Conservation (phyloP, 2,329 filamentous ascomycete species). For the Aureobasidium pullulans region DNA sequence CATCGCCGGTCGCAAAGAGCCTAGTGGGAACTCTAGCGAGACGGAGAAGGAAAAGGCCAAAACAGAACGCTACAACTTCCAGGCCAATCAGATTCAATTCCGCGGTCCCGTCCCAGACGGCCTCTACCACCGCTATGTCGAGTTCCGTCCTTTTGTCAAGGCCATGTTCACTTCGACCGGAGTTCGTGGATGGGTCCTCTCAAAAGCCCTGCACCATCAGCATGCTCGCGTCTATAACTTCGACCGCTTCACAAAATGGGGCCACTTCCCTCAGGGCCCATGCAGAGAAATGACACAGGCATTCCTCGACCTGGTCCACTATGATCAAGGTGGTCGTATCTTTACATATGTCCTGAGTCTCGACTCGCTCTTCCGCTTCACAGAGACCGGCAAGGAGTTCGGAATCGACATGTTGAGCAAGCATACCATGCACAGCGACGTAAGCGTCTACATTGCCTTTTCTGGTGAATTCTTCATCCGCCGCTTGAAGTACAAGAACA, state of each 20-base stretch:
- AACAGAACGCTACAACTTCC: conserved; percentile 67
- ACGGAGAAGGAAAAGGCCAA: conserved; percentile 41
- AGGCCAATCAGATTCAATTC: conserved; percentile 86
- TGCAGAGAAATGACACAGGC: conserved; percentile 65
- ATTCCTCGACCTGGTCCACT: conserved; percentile 80
- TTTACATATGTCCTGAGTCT: conserved; percentile 91
- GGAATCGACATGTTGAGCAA: conserved; percentile 89
- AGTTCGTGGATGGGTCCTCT: conserved; percentile 69
- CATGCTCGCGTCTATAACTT: conserved; percentile 87
- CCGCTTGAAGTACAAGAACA: conserved; percentile 49
- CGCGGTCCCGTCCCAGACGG: conserved; percentile 70
- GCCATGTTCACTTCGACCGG: conserved; percentile 78
- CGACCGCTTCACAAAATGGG: conserved; percentile 66
- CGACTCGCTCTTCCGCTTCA: conserved; percentile 81
- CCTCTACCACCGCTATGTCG: conserved; percentile 87
- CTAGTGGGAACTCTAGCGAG: conserved; percentile 35
- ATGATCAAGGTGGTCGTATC: conserved; percentile 74
- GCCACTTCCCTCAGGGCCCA: conserved; percentile 52
- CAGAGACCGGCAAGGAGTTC: conserved; percentile 92
- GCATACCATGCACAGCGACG: conserved; percentile 94
- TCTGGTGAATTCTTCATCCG: conserved; percentile 90
- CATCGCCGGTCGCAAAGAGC: conserved; percentile 58
- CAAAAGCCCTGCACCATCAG: conserved; percentile 82
- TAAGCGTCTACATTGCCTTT: conserved; percentile 83
- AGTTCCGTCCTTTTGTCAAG: conserved; percentile 84